These are phyloP conservation scores for Triglochin maritima DNA, from an alignment of 106 monocot species.

Conservation along the genomic window DNA sequence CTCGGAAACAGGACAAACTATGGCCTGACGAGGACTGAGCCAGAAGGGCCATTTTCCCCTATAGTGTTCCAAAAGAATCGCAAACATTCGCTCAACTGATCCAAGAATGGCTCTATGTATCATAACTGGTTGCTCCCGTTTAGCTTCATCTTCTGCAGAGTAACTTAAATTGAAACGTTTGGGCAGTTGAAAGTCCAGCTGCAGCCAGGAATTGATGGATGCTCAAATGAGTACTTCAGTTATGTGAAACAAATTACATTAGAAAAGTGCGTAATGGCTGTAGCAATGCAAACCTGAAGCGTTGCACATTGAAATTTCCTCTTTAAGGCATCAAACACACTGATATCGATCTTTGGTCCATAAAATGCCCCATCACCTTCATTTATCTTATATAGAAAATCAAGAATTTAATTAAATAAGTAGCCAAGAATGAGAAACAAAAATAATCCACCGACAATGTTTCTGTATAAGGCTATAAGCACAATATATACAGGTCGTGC, in stretches of 20 bases:
- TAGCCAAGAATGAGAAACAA: neutral
- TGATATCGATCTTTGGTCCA: slow-evolving; percentile 98
- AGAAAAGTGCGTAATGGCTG: too few species aligned
- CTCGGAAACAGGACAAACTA: slow-evolving; percentile 82
- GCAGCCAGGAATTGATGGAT: slow-evolving; percentile 4
- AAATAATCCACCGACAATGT: too few species aligned
- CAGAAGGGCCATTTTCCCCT: slow-evolving; percentile 99
- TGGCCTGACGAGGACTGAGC: slow-evolving; percentile 97
- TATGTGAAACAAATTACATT: neutral
- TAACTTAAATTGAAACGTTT: slow-evolving; percentile 79
- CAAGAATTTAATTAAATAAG: neutral
- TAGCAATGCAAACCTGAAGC: slow-evolving; percentile 48
- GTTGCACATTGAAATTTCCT: slow-evolving; percentile 99
- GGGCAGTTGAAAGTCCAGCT: slow-evolving; percentile 98
- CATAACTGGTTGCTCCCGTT: slow-evolving; percentile 91
- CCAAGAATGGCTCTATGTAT: slow-evolving; percentile 95
- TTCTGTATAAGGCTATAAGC: too few species aligned
- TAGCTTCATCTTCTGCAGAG: slow-evolving; percentile 89
- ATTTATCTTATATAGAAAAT: slow-evolving; percentile 41
- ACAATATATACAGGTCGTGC: too few species aligned
- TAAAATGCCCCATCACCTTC: slow-evolving; percentile 99
- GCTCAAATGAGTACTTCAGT: neutral
- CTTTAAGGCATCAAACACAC: slow-evolving; percentile 95
- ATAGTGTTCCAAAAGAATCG: slow-evolving; percentile 96
- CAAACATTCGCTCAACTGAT: slow-evolving; percentile 97